Evolutionary conservation across 208 protist genomes (phyloP), one percentile per base, ranked within the genome.

Genomic region (Leishmania martiniquensis): DNA sequence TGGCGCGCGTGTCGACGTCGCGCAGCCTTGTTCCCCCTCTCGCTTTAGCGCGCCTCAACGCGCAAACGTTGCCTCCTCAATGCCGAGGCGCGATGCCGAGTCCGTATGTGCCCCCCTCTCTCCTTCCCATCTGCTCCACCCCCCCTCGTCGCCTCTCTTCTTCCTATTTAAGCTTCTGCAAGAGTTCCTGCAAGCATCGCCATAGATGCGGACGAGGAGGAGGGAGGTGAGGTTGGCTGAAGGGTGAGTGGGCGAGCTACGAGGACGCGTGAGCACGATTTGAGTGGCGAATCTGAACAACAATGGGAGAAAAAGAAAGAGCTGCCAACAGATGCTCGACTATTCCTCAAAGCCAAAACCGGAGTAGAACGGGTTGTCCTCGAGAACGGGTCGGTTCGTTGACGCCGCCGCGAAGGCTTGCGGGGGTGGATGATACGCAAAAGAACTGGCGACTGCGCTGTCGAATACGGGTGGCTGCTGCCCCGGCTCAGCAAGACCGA

Each of bases 361-460:
- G 1, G 84, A 82, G 57, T 81, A 87, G 25, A 89, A 89, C 0
- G 86, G 86, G 51, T 86, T 82, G 44, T 85, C 80, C 0, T 75
- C 79, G 12, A 72, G 52, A 1, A 78, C 83, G 0, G 71, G 72
- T 52, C 57, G 54, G 65, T 45, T 81, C 5, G 65, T 29, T 0
- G 74, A 20, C 39, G 39, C 20, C 6, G 42, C 39, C 37, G 75
- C 62, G 13, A 84, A 45, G 0, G 55, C 39, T 5, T 57, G 75
- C 32, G 66, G 67, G 17, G 62, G 63, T 0, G 52, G 62, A 5
- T 42, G 51, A 37, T n/a, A 37, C 0, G 42, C 7, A 37, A 75
- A 75, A 29, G 17, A 29, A 7, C 45, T 7, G 51, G 20, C 20
- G 29, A 32, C 51, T 34, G 52, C 20, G 15, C 51, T 39, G 17